Evolutionary conservation across 371 early-diverging fungal genomes (phyloP), one percentile per base, ranked within the genome.

Genomic region (Mucor irregularis): DNA sequence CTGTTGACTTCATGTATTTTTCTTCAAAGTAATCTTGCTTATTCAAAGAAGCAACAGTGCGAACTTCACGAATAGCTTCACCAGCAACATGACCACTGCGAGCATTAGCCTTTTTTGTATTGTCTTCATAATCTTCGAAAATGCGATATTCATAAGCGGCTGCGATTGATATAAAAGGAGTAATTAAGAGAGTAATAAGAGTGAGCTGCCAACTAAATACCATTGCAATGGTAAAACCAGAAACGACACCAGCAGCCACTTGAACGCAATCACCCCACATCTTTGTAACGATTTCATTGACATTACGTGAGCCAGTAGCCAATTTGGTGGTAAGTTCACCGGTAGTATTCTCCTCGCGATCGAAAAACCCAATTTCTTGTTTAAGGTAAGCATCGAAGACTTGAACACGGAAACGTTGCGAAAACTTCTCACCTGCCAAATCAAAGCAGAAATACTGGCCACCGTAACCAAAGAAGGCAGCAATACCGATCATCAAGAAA

Each of bases 361-460:
- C 96, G 68, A 91, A 96, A 68, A 81, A 96, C 0, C 73, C 87
- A 53, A 93, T 84, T 39, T 95, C 93, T 71, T 95, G 95, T n/a
- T 73, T 56, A 39, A 89, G 55, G 34, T 85, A 73, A 10, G 83
- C 71, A n/a, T 62, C 56, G 68, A 90, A 89, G 0, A 78, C 39
- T 51, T 53, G 47, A 21, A 62, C 63, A 11, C 90, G 73, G 22
- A 90, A 51, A 19, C 84, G 77, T 11, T 64, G 62, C 4, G 87
- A 85, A 38, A 84, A 71, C 1, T 64, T 67, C 56, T 82, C 86
- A 30, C 80, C 81, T 6, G 78, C 66, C 43, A 75, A 47, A 49
- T 76, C 75, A 55, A 81, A 76, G 1, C 60, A 48, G 17, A 56
- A 48, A 7, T 33, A 55, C 30, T 68, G 66, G 5, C 61, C 37